phyloP scores from a whole-genome alignment of 441 rosid species.

The Populus hybrid region DNA sequence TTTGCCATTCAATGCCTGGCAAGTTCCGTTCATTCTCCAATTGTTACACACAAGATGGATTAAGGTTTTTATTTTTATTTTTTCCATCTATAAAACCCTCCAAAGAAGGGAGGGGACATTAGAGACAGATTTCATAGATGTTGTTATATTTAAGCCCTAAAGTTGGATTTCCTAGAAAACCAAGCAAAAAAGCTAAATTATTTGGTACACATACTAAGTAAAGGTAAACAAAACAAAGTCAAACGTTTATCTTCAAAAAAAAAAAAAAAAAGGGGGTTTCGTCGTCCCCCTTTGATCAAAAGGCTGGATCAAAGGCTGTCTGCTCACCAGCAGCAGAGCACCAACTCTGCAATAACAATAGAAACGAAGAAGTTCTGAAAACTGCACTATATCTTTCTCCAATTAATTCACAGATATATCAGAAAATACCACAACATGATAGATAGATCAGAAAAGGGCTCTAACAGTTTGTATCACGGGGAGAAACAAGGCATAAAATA shows the following conservation, averaged over 20 bases:
- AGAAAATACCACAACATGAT: neutral
- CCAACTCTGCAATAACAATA: conserved; percentile 16
- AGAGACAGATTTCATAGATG: neutral
- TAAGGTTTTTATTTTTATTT: no score
- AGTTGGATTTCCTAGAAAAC: neutral
- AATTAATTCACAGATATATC: neutral
- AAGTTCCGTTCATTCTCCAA: no score
- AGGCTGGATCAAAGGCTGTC: neutral
- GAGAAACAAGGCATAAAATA: neutral
- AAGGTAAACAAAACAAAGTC: neutral
- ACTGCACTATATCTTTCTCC: neutral
- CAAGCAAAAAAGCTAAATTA: neutral
- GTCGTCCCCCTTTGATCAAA: neutral
- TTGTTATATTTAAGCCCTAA: neutral
- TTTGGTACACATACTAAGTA: conserved; percentile 4
- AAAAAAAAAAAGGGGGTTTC: neutral
- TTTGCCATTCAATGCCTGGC: no score
- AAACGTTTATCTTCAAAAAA: neutral
- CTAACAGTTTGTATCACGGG: neutral
- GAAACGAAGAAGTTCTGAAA: conserved; percentile 5
- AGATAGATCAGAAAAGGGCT: neutral
- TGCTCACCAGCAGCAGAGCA: conserved; percentile 18
- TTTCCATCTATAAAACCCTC: neutral
- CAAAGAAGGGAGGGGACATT: neutral
- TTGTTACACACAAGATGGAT: no score